Conservation (phyloP, 257 asterid genomes). For the Petunia secreta region DNA sequence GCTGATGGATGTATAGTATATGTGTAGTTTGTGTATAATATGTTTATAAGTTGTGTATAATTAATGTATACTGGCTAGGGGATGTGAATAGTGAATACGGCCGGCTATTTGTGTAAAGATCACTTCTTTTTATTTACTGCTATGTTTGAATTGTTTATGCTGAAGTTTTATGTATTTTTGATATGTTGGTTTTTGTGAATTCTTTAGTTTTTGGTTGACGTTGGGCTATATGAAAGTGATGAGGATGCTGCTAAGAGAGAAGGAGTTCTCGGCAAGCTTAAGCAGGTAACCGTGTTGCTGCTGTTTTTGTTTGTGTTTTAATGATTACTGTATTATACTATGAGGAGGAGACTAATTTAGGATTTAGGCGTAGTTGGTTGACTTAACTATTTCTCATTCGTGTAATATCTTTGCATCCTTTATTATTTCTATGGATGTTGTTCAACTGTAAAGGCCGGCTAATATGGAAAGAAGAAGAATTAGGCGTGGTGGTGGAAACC, state of each 20-base stretch:
- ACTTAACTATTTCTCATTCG: background rate
- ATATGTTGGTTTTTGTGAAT: conserved; percentile 28
- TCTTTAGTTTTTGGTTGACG: conserved; percentile 65
- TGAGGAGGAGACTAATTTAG: background rate
- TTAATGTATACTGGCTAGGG: too few species aligned
- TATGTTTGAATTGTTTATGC: background rate
- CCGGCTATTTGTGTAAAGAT: too few species aligned
- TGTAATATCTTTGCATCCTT: background rate
- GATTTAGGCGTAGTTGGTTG: background rate
- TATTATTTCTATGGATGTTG: background rate
- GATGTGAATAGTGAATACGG: too few species aligned
- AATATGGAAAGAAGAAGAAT: background rate
- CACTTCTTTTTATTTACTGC: background rate
- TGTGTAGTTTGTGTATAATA: too few species aligned
- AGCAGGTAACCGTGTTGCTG: conserved; percentile 51
- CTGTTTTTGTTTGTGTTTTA: background rate
- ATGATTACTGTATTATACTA: background rate
- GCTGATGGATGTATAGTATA: too few species aligned
- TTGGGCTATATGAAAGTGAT: conserved; percentile 76
- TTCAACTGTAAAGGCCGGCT: too few species aligned
- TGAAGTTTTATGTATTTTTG: conserved; percentile 18
- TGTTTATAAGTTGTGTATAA: too few species aligned
- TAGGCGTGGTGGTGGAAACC: background rate
- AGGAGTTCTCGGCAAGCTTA: conserved; percentile 66
- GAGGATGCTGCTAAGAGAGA: conserved; percentile 78